Conservation (phyloP, 2,329 filamentous ascomycete species). For the Fusarium sp. region DNA sequence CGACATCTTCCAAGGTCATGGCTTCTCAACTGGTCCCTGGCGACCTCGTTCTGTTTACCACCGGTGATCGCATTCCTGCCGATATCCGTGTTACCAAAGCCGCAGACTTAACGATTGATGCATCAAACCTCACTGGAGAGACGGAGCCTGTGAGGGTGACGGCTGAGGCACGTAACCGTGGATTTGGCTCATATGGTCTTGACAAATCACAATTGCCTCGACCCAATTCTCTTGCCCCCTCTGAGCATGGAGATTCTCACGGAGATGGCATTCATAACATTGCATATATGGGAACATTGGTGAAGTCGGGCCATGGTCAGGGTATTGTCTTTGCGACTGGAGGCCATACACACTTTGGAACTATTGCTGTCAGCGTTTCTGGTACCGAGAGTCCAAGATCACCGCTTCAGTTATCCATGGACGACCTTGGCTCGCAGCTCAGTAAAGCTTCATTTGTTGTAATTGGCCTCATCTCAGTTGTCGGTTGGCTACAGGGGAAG, state of each 20-base stretch:
- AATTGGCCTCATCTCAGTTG: conserved; percentile 89
- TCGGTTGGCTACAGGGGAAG: conserved; percentile 91
- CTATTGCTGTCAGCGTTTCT: conserved; percentile 91
- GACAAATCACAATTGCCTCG: conserved; percentile 42
- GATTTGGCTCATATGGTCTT: conserved; percentile 40
- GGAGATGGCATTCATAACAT: conserved; percentile 86
- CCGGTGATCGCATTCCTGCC: conserved; percentile 94
- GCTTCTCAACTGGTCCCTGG: conserved; percentile 89
- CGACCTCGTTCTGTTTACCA: conserved; percentile 92
- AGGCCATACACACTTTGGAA: conserved; percentile 91
- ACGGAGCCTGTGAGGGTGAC: conserved; percentile 90
- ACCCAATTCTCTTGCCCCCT: conserved; percentile 52
- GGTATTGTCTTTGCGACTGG: conserved; percentile 98
- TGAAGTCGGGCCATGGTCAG: conserved; percentile 93
- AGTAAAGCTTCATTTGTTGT: conserved; percentile 97
- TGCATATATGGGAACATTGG: conserved; percentile 96
- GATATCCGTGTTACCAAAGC: conserved; percentile 94
- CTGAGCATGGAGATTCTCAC: conserved; percentile 66
- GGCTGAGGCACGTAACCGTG: conserved; percentile 61
- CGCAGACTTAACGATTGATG: conserved; percentile 90
- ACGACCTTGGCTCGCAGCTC: conserved; percentile 92
- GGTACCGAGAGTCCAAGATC: conserved; percentile 96
- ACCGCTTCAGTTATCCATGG: conserved; percentile 94
- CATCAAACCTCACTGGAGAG: conserved; percentile 95
- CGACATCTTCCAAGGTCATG: conserved; percentile 82